Base-by-base conservation (phyloP, 2,329 filamentous ascomycete species). In the Lasiodiplodia citricola region DNA sequence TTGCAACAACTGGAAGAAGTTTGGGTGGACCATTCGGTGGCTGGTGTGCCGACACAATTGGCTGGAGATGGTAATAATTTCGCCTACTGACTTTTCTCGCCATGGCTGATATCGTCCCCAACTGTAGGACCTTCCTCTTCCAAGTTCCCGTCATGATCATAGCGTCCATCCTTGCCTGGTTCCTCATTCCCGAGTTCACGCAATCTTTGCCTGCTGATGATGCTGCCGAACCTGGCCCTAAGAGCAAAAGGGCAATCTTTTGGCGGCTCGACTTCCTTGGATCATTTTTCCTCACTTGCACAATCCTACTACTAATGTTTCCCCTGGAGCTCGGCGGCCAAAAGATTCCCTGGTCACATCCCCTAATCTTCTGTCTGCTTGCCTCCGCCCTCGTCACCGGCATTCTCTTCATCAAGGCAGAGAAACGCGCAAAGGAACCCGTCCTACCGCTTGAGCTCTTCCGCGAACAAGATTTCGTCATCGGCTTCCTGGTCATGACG, bases 201-300 rank as follows among this genome's bases (percentile, higher is more conserved):
- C 21, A 52, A 25, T 31, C 47, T 18, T 7, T 8, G 23, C 3
- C 41, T 2, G 37, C 7, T 14, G 8, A 10, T 11, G 55, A 57
- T 6, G 4, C 18, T 10, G 54, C 3, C 23, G 21, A 28, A 31
- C 31, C 8, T 35, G 31, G 2, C 0, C 18, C 47, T 25, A 69
- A 14, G 71, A 11, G 47, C n/a, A 37, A 23, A 66, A 18, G 69
- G 69, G 21, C 62, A 52, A 82, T 81, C 69, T 76, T 90, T 5
- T 78, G 79, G 10, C 82, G 88, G 1, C 83, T 91, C 62, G 89
- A 91, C 75, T 88, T 90, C 70, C 68, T 85, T 0, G 89, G 89
- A 0, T 84, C 87, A 0, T 70, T 80, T 1, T 78, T 86, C 2
- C 82, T 84, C 47, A 82, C 77, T 38, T 66, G 75, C 0, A 79